These are phyloP conservation scores for Anethum foeniculum DNA, from an alignment of 140 eudicot genomes.

Conservation along the genomic window DNA sequence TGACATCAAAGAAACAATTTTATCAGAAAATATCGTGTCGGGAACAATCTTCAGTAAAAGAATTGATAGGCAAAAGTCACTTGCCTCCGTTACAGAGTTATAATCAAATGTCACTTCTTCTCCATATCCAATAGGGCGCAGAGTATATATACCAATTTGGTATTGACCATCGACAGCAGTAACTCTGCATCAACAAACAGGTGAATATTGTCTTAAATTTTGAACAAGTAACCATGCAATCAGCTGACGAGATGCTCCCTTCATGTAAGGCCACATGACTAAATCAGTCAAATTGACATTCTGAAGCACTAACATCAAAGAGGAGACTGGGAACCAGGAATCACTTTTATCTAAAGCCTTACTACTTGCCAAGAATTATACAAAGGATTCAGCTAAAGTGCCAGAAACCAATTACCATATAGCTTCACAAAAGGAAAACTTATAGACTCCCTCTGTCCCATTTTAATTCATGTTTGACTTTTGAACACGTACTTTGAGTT, in stretches of 20 bases:
- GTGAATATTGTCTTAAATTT: not conserved
- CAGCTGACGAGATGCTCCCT: not conserved
- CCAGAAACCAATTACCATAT: not conserved
- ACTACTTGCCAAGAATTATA: not conserved
- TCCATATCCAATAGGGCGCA: conserved; percentile 76
- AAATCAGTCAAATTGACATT: not conserved
- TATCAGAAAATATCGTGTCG: not conserved
- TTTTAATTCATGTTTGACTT: too few relatives aligned
- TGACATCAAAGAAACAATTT: not conserved
- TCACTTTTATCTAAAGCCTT: not conserved
- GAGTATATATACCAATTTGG: conserved; percentile 88
- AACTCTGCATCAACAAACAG: conserved; percentile 46
- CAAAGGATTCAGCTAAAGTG: not conserved
- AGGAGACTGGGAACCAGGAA: not conserved
- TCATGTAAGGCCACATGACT: not conserved
- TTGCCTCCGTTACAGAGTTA: conserved; percentile 94
- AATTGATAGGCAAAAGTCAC: conserved; percentile 10
- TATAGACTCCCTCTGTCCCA: too few relatives aligned
- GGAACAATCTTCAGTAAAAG: not conserved
- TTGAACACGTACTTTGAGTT: too few relatives aligned
- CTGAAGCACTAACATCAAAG: not conserved
- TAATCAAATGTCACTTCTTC: conserved; percentile 97
- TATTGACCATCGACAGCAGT: conserved; percentile 98
- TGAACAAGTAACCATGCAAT: not conserved
- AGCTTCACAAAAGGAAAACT: not conserved